These are phyloP conservation scores for Penicillium canescens DNA, from an alignment of 495 filamentous ascomycete genomes.

Conservation along the genomic window DNA sequence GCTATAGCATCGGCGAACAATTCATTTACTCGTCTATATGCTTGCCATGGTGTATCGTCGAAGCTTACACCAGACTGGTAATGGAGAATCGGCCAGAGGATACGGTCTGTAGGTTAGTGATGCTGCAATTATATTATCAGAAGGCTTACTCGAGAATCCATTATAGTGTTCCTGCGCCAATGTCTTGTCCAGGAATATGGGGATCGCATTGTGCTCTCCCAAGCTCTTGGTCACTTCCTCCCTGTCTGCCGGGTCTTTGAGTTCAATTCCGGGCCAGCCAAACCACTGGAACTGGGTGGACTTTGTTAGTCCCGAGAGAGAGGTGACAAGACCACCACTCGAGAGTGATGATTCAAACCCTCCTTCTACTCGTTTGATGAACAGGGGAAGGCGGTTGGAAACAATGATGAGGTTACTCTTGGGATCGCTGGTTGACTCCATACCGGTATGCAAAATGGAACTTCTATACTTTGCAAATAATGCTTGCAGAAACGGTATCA, in stretches of 20 bases:
- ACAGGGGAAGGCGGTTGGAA: conserved; percentile 87
- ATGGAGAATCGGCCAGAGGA: conserved; percentile 94
- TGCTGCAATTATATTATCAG: neutral
- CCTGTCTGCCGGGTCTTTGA: conserved; percentile 37
- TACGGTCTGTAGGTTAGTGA: conserved; percentile 59
- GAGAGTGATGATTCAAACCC: conserved; percentile 77
- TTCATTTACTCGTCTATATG: conserved; percentile 83
- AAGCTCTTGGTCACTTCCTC: conserved; percentile 45
- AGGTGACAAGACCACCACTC: conserved; percentile 85
- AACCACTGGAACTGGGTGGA: conserved; percentile 89
- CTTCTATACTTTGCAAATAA: neutral
- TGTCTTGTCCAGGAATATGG: conserved; percentile 54
- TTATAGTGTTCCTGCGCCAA: conserved; percentile 61
- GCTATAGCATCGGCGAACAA: conserved; percentile 80
- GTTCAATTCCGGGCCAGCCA: conserved; percentile 84
- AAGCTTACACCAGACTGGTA: conserved; percentile 92
- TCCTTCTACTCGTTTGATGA: conserved; percentile 76
- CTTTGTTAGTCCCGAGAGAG: conserved; percentile 81
- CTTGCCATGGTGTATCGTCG: conserved; percentile 81
- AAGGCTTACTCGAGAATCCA: conserved; percentile 53
- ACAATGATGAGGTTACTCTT: conserved; percentile 67
- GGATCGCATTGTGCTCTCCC: conserved; percentile 50
- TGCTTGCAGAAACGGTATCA: neutral
- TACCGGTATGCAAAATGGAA: neutral
- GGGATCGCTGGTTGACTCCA: conserved; percentile 3